Conservation (phyloP, 225 moss, liverwort and hornwort genomes). For the Neckera pumila region DNA sequence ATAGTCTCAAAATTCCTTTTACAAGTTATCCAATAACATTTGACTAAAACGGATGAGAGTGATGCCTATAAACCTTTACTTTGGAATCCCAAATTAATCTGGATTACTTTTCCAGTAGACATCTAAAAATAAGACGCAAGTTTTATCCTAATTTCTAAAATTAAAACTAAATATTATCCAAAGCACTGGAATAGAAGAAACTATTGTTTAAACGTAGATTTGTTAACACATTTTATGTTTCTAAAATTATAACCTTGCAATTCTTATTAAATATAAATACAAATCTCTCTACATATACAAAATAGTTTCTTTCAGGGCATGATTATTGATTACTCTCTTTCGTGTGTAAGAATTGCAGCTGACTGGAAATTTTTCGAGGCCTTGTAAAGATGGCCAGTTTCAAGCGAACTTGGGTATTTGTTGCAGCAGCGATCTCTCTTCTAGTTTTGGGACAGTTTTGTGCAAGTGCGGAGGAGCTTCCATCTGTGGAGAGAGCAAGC, state of each 20-base stretch:
- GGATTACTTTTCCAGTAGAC: neutral
- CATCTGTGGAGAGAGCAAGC: slow-evolving; percentile 8
- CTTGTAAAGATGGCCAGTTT: neutral
- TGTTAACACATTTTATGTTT: neutral
- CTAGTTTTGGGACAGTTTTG: neutral
- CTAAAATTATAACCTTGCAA: neutral
- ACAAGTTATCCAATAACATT: no score
- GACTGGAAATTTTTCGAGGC: neutral
- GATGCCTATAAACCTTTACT: neutral
- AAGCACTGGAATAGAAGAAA: neutral
- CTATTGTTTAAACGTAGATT: no score
- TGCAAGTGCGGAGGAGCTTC: neutral
- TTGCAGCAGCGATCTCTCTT: neutral
- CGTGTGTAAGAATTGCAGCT: neutral
- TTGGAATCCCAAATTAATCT: neutral
- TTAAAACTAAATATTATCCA: neutral
- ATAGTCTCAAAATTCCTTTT: no score
- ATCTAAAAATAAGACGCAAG: neutral
- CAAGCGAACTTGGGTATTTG: neutral
- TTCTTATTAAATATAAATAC: neutral
- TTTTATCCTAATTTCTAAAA: neutral
- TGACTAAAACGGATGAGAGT: no score
- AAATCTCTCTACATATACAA: neutral
- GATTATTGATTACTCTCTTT: neutral
- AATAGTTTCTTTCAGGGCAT: neutral